Evolutionary conservation across 768 basidiomycete genomes (phyloP).

Genomic region (Lentinula raphanica): DNA sequence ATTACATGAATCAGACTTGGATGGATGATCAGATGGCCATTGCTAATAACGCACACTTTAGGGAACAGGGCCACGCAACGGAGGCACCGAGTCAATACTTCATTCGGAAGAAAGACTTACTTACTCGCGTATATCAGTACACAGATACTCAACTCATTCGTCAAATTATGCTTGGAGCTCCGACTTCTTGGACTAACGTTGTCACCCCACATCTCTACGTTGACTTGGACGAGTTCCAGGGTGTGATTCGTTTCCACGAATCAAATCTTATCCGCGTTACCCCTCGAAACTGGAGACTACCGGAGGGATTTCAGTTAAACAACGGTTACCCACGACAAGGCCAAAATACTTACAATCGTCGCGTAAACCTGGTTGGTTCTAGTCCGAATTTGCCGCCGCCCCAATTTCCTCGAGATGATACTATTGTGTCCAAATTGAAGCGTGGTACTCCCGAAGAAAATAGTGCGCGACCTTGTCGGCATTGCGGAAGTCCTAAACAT

Average conservation of each 20-base stretch:
- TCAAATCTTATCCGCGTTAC: conserved; percentile 1
- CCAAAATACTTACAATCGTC: neutral
- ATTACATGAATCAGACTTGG: too few species aligned
- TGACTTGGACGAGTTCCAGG: conserved; percentile 11
- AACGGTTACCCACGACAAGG: neutral
- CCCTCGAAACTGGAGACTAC: neutral
- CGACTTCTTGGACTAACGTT: conserved; percentile 12
- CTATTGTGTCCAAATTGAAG: neutral
- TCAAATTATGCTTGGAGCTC: conserved; percentile 10
- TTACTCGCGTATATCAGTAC: conserved; percentile 4
- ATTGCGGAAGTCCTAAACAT: conserved; percentile 28
- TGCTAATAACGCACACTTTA: too few species aligned
- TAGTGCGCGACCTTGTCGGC: conserved; percentile 25
- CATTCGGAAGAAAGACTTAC: conserved; percentile 11
- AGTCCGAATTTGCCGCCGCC: neutral
- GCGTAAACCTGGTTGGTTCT: neutral
- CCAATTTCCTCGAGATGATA: conserved; percentile 2
- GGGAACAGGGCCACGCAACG: neutral
- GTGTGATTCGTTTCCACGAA: conserved; percentile 16
- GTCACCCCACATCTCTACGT: conserved; percentile 6
- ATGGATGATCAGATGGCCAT: too few species aligned
- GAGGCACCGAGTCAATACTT: conserved; percentile 12
- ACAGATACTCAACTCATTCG: conserved; percentile 7
- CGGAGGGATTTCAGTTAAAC: neutral
- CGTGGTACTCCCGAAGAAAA: conserved; percentile 13